Conservation (phyloP, 257 asterid species). For the Salvia rosmarinus region DNA sequence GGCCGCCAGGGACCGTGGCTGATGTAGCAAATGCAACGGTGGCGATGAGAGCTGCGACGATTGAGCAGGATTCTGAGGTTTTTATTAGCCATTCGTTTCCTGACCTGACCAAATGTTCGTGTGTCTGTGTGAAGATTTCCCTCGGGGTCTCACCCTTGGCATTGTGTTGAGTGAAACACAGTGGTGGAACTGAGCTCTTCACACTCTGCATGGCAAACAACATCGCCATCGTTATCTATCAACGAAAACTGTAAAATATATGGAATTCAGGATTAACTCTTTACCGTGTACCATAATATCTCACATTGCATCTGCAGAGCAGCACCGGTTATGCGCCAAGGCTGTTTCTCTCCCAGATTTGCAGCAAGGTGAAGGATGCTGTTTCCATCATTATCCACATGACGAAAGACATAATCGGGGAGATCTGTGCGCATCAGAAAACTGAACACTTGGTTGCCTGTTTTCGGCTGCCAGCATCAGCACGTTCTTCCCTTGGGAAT, state of each 20-base stretch:
- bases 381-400: conserved; percentile 51
- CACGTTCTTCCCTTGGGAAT: conserved; percentile 51
- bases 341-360: conserved; percentile 33
- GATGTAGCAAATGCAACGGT: conserved; percentile 65
- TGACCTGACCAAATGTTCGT: conserved; percentile 34
- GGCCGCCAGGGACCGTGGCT: conserved; percentile 64
- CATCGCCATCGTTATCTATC: neutral
- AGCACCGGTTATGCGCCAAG: conserved; percentile 69
- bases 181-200: conserved; percentile 35
- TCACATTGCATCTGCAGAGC: conserved; percentile 71
- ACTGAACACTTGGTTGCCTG: conserved; percentile 50
- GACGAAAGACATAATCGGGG: conserved; percentile 48
- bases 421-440: conserved; percentile 32
- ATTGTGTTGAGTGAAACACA: conserved; percentile 41
- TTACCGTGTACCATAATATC: conserved; percentile 62
- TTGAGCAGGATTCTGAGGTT: conserved; percentile 72
- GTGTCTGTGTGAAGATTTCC: conserved; percentile 42
- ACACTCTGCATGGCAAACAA: conserved; percentile 51
- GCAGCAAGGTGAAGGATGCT: conserved; percentile 63
- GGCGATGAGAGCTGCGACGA: conserved; percentile 67
- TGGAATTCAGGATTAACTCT: too few species aligned
- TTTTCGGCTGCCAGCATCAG: conserved; percentile 58
- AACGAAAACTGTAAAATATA: too few species aligned
- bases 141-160: conserved; percentile 44
- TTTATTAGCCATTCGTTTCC: conserved; percentile 60